These are phyloP conservation scores for Fusarium papillatum DNA, from an alignment of 2,329 filamentous ascomycete genomes.

Conservation along the genomic window DNA sequence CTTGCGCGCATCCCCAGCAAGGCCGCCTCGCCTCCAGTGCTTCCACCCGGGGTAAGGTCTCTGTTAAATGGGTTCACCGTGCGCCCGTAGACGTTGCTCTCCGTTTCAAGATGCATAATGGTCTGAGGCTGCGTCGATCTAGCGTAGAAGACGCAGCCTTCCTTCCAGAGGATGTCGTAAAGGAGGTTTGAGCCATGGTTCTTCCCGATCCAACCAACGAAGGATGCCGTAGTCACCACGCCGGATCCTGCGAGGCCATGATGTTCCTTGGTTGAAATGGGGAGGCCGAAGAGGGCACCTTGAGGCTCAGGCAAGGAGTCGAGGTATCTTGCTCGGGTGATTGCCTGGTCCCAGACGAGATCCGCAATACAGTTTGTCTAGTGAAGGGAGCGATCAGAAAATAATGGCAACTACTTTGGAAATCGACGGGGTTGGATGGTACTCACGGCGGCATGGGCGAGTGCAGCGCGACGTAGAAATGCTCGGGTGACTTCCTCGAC, in stretches of 20 bases:
- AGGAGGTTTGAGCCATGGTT: neutral
- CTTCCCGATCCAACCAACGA: neutral
- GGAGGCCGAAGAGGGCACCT: neutral
- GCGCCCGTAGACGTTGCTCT: conserved; percentile 73
- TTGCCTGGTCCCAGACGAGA: neutral
- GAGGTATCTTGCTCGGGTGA: neutral
- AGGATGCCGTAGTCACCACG: neutral
- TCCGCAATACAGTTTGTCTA: neutral
- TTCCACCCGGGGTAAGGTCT: conserved; percentile 39
- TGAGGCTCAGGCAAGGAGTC: neutral
- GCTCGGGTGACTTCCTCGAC: neutral
- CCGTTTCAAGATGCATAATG: conserved; percentile 66
- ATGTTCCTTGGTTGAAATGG: neutral
- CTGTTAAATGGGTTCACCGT: conserved; percentile 74
- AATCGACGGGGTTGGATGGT: neutral
- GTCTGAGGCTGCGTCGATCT: conserved; percentile 79
- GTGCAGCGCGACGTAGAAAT: neutral
- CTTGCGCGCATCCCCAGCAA: neutral
- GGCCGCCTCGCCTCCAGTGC: neutral
- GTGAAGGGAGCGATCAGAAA: no score
- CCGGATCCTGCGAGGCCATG: neutral
- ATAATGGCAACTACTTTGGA: no score
- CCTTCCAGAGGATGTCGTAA: conserved; percentile 26
- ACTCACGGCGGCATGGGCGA: neutral
- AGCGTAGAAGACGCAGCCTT: conserved; percentile 57